Percentiles rank a stretch among this genome's conserved stretches.
Conservation (phyloP, 805 yeast genomes). For the Saccharomycopsis guyanensis region DNA sequence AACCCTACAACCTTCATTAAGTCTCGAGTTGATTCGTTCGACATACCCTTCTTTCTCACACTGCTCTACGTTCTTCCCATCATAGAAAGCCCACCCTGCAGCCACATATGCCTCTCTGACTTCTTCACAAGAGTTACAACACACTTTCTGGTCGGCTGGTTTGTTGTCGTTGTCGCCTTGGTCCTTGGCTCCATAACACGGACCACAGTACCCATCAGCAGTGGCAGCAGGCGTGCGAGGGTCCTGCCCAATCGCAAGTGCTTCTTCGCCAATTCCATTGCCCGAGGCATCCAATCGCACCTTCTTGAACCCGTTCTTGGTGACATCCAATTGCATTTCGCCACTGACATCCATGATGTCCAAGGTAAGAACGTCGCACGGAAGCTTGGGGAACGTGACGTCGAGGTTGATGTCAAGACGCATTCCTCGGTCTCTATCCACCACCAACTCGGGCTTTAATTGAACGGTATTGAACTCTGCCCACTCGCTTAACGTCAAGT, state of each 20-base stretch:
- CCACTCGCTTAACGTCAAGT: constrained; percentile 71
- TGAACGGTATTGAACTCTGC: constrained; percentile 58
- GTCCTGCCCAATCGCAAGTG: constrained; percentile 32
- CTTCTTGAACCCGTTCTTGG: constrained; percentile 63
- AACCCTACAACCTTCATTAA: constrained; percentile 83
- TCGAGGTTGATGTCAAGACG: constrained; percentile 75
- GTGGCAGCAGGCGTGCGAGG: constrained; percentile 16
- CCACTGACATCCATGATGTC: constrained; percentile 90
- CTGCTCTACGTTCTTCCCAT: constrained; percentile 80
- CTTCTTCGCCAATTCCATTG: constrained; percentile 32
- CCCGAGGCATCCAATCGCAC: constrained; percentile 56
- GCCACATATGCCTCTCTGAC: constrained; percentile 74
- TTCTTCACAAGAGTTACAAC: constrained; percentile 82
- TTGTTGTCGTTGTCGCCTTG: constrained; percentile 37
- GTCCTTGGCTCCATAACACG: constrained; percentile 80
- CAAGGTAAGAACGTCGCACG: constrained; percentile 74
- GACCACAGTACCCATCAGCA: constrained; percentile 58
- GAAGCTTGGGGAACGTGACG: constrained; percentile 73
- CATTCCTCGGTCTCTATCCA: constrained; percentile 72
- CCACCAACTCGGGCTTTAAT: constrained; percentile 76
- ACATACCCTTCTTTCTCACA: constrained; percentile 90
- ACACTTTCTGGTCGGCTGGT: constrained; percentile 27
- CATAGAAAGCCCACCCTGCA: constrained; percentile 81
- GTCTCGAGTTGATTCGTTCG: constrained; percentile 43
- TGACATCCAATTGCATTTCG: constrained; percentile 67